Conservation (phyloP, 2,329 filamentous ascomycete species). For the Penicillium sp. region DNA sequence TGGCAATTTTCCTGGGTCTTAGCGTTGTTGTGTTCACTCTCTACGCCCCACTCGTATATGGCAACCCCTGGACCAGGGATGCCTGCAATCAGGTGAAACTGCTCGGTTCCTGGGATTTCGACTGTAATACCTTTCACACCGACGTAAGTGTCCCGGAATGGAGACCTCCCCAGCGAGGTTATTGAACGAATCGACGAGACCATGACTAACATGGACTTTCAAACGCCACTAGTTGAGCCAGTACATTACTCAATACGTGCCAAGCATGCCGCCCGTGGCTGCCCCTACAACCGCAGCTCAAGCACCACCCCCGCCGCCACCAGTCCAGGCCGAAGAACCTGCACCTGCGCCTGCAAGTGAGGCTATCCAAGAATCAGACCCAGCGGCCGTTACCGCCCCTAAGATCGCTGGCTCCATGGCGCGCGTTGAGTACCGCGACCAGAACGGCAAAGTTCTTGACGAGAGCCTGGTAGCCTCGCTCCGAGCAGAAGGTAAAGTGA, state of each 20-base stretch:
- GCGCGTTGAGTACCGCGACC: slow-evolving; percentile 89
- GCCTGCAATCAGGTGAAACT: slow-evolving; percentile 87
- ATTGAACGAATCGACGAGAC: slow-evolving; percentile 17
- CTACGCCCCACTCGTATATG: slow-evolving; percentile 88
- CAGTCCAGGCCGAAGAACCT: slow-evolving; percentile 20
- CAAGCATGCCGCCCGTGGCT: slow-evolving; percentile 12
- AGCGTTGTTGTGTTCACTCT: slow-evolving; percentile 74
- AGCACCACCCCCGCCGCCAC: slow-evolving; percentile 14
- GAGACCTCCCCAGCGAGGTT: slow-evolving; percentile 30
- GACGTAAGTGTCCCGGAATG: slow-evolving; percentile 64
- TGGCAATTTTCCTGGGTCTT: slow-evolving; percentile 69
- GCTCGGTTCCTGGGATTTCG: slow-evolving; percentile 90
- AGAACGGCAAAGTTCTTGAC: slow-evolving; percentile 84
- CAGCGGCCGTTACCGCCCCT: slow-evolving; percentile 21
- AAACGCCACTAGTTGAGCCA: slow-evolving; percentile 35
- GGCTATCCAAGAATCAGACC: slow-evolving; percentile 18
- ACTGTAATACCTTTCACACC: slow-evolving; percentile 89
- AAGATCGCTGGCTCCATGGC: slow-evolving; percentile 62
- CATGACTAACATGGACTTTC: slow-evolving; percentile 25
- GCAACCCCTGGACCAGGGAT: slow-evolving; percentile 86
- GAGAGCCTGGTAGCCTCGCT: slow-evolving; percentile 79
- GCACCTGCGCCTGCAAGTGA: slow-evolving; percentile 9
- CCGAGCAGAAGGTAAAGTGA: slow-evolving; percentile 73
- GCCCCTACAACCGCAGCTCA: slow-evolving; percentile 25
- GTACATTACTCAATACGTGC: slow-evolving; percentile 36